Conservation (phyloP, 768 basidiomycete genomes). For the Rhizopogon salebrosus region DNA sequence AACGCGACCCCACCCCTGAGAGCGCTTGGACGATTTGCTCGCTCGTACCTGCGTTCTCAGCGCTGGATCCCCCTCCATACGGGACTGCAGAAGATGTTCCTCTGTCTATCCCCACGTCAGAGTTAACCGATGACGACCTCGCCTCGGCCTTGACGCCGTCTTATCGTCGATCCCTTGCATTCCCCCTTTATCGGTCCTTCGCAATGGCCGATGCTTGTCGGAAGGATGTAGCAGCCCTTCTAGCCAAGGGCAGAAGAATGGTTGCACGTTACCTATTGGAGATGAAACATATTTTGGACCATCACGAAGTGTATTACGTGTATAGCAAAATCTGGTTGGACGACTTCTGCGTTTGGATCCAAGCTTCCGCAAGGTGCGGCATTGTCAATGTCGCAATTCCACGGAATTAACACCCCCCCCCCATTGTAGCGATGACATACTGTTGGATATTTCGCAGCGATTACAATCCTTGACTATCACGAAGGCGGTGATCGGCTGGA, state of each 20-base stretch:
- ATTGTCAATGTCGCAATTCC: neutral
- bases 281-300: slow-evolving; percentile 70
- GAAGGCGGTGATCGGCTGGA: slow-evolving; percentile 64
- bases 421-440: slow-evolving; percentile 52
- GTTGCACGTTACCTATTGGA: slow-evolving; percentile 65
- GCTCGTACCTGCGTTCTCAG: slow-evolving; percentile 75
- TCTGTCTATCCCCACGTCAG: slow-evolving; percentile 5
- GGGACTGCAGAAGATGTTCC: slow-evolving; percentile 11
- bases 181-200: slow-evolving; percentile 79
- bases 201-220: slow-evolving; percentile 65
- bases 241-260: slow-evolving; percentile 56
- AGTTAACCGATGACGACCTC: slow-evolving; percentile 44
- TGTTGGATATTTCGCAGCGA: slow-evolving; percentile 40
- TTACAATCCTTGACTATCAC: slow-evolving; percentile 38
- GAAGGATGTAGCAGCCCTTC: slow-evolving; percentile 52
- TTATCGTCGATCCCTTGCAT: slow-evolving; percentile 70
- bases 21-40: slow-evolving; percentile 82
- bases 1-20: slow-evolving; percentile 78
- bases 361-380: slow-evolving; percentile 63
- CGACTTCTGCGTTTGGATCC: slow-evolving; percentile 80
- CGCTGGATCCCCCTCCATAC: slow-evolving; percentile 69
- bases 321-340: slow-evolving; percentile 86
- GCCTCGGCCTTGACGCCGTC: slow-evolving; percentile 48
- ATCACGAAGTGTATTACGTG: slow-evolving; percentile 83
- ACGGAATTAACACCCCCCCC: neutral